Base-by-base conservation (phyloP, 2,329 filamentous ascomycete genomes). In the Mycosphaerella arachidis region DNA sequence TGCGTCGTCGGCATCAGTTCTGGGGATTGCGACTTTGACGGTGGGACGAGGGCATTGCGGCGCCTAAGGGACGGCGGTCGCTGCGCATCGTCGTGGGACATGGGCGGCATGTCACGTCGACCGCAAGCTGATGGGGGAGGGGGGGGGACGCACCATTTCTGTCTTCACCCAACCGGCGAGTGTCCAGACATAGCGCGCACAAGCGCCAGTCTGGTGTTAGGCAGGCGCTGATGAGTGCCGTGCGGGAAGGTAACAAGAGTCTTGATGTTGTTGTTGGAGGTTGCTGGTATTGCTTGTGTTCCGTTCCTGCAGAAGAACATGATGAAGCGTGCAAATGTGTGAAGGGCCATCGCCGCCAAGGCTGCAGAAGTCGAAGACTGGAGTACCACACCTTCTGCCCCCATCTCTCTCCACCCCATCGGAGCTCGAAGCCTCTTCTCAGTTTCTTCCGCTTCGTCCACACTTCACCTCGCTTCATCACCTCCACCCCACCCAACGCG, bases 1-100 rank as follows among this genome's bases (percentile, higher is more conserved):
- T 79, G 70, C 6, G 29, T 12, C 4, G 5, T 13, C 12, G 24
- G 9, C 10, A 9, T 50, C 46, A 50, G 46, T 50, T 29, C 29
- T 29, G 46, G 46, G 1, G 46, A 16, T 9, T 29, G 20, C 2
- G 24, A 29, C 8, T 50, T 45, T 9, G 16, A 27, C 20, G 3
- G 18, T 7, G 20, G 4, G 51, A 33, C 20, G 30, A 50, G 5
- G 13, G 55, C 55, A 35, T 57, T 8, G 31, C 16, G 46, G 27
- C 46, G 48, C n/a, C 55, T 13, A 18, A 50, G 55, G 9, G 45
- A 40, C 18, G 45, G 55, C 46, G 55, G 55, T 16, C 48, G 27
- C 20, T 27, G 35, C 29, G 27, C 16, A 33, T 57, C 43, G 13
- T 27, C 45, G 13, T 30, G 20, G 20, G 33, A 52, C 10, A 57